These are phyloP conservation scores for Penicillium daleae DNA, from an alignment of 495 filamentous ascomycete species.

Conservation along the genomic window DNA sequence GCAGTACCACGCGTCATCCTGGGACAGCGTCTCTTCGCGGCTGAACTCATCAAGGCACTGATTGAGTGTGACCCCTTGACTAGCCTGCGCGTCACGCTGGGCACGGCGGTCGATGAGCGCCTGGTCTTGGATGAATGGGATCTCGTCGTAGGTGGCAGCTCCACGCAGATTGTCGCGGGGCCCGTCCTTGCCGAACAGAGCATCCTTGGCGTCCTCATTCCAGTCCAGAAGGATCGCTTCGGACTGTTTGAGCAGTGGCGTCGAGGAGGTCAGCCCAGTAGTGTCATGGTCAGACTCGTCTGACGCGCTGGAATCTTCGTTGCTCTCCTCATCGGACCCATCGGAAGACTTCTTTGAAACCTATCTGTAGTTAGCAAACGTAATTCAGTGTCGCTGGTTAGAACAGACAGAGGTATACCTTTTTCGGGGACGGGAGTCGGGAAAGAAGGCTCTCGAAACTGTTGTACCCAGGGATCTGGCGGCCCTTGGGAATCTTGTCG, in stretches of 20 bases:
- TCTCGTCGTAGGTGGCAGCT: conserved; percentile 50
- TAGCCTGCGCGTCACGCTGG: conserved; percentile 62
- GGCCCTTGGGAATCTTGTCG: conserved; percentile 55
- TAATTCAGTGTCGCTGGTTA: no score
- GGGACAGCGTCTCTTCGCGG: conserved; percentile 85
- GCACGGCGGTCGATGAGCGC: conserved; percentile 64
- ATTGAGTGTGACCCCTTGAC: conserved; percentile 78
- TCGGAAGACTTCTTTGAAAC: neutral
- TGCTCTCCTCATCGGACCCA: conserved; percentile 22
- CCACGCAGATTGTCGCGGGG: conserved; percentile 25
- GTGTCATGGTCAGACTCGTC: conserved; percentile 19
- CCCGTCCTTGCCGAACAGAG: conserved; percentile 64
- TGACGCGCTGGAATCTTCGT: conserved; percentile 17
- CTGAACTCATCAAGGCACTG: conserved; percentile 94
- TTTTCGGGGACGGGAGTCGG: conserved; percentile 40
- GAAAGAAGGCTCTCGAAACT: conserved; percentile 59
- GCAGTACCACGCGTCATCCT: conserved; percentile 96
- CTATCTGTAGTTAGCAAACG: neutral
- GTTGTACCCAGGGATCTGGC: conserved; percentile 58
- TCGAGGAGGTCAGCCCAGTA: conserved; percentile 24
- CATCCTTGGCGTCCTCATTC: conserved; percentile 65
- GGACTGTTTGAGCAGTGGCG: conserved; percentile 68
- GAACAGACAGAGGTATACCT: neutral
- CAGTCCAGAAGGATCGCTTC: conserved; percentile 89
- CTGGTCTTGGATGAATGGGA: conserved; percentile 63